Evolutionary conservation across 495 filamentous ascomycete species (phyloP).

Genomic region (Penicillium chermesinum): DNA sequence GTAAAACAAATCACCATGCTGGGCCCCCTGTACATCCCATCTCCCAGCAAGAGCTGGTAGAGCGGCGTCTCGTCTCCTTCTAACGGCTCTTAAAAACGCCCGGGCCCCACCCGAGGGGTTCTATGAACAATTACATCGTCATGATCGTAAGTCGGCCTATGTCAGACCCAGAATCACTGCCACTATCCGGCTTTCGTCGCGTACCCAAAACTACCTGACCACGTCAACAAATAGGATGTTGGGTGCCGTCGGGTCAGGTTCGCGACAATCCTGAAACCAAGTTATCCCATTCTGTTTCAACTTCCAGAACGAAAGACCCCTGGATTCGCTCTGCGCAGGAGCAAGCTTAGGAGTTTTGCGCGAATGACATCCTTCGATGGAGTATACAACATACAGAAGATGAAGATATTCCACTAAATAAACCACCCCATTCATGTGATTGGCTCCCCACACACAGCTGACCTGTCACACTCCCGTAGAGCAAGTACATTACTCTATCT

Average conservation of each 20-base stretch:
- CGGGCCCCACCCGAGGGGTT: too few relatives aligned
- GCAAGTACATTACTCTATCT: background rate
- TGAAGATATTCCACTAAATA: background rate
- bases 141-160: background rate
- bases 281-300: background rate
- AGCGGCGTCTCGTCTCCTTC: too few relatives aligned
- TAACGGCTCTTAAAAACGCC: too few relatives aligned
- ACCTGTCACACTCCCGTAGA: background rate
- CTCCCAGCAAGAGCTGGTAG: too few relatives aligned
- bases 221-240: background rate
- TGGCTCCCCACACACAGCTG: background rate
- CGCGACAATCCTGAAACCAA: background rate
- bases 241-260: background rate
- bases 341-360: too few relatives aligned
- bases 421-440: background rate
- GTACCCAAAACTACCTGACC: background rate
- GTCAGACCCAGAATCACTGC: background rate
- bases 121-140: background rate
- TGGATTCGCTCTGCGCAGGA: too few relatives aligned
- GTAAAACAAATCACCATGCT: too few relatives aligned
- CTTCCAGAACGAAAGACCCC: too few relatives aligned
- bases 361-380: too few relatives aligned
- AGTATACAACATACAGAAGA: too few relatives aligned
- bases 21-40: too few relatives aligned
- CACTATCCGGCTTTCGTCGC: background rate